Base-by-base conservation (phyloP, 2,329 filamentous ascomycete genomes). In the Aspergillus sergii region DNA sequence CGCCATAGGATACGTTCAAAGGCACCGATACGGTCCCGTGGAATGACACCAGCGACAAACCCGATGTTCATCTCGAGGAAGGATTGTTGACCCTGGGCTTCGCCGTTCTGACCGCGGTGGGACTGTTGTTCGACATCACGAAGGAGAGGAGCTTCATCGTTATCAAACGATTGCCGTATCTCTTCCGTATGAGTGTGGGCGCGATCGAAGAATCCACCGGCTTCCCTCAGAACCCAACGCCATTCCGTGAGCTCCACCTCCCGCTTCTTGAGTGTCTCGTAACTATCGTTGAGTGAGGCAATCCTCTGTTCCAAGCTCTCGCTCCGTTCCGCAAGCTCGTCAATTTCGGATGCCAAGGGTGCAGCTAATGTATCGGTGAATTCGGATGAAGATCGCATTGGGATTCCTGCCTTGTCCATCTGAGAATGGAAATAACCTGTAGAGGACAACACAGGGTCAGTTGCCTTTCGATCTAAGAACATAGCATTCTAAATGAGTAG, bases 1-100 rank as follows among this genome's bases (percentile, higher is more conserved):
- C 95, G 89, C 95, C 95, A 99, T 58, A 99, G 85, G 71, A 99
- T 99, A 64, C 95, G 91, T 82, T 99, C 96, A 76, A 99, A 99
- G 30, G 94, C 92, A 16, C 90, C 94, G 64, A 99, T 94, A 57
- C 94, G 89, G 75, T 98, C 94, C 60, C 95, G 89, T 43, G 92
- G 88, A 72, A 99, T 98, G 71, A 98, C 95, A 80, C 95, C 95
- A 60, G 95, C 92, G 59, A 99, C 94, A 73, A 99, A 99, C 11
- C 95, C 95, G 76, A 99, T 99, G 81, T 98, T 97, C 92, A 98
- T 96, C 66, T 93, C 93, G 7, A 93, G 95, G 79, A 99, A 97
- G 48, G 92, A 95, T 68, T 91, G 88, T 75, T 95, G 92, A 43
- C 85, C 90, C n/a, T 83, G 82, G 57, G 82, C 80, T 63, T 85